Evolutionary conservation across 164 flowering plant genomes (phyloP).

Genomic region (Taxillus chinensis): DNA sequence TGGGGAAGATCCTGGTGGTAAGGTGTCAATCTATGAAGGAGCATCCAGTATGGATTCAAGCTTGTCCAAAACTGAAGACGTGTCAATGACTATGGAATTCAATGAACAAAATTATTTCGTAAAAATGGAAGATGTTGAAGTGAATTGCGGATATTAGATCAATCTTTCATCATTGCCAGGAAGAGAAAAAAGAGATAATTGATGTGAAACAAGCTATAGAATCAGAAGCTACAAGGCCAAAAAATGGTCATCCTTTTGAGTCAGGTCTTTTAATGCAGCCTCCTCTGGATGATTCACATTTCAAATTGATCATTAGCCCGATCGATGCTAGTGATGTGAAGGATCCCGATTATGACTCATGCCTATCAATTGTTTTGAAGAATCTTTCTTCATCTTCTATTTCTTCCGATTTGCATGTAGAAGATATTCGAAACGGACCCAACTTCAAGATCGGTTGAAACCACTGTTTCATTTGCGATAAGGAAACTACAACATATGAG

Average conservation of each 20-base stretch:
- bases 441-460: constrained; percentile 13
- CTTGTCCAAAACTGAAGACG: constrained; percentile 1
- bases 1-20: neutral
- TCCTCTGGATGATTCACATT: constrained; percentile 16
- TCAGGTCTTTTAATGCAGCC: constrained; percentile 13
- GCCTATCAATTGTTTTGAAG: constrained; percentile 34
- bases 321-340: constrained; percentile 23
- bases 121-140: constrained; percentile 22
- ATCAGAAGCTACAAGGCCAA: constrained; percentile 9
- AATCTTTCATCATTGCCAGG: constrained; percentile 35
- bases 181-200: constrained; percentile 20
- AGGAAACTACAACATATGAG: constrained; percentile 10
- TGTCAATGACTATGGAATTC: constrained; percentile 9
- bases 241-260: constrained; percentile 8
- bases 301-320: constrained; percentile 5
- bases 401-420: constrained; percentile 28
- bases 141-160: constrained; percentile 22
- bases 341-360: constrained; percentile 72
- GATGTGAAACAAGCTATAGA: constrained; percentile 13
- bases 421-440: constrained; percentile 19
- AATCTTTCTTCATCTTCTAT: constrained; percentile 29
- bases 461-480: constrained; percentile 10
- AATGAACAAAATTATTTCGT: constrained; percentile 12
- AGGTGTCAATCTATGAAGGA: constrained; percentile 11
- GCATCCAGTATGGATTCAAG: too few relatives aligned